A percentile compares a stretch with the other conserved stretches of the same genome.
phyloP scores from a whole-genome alignment of 1,139 yeast genomes.

The Saccharomycopsis hybrid region DNA sequence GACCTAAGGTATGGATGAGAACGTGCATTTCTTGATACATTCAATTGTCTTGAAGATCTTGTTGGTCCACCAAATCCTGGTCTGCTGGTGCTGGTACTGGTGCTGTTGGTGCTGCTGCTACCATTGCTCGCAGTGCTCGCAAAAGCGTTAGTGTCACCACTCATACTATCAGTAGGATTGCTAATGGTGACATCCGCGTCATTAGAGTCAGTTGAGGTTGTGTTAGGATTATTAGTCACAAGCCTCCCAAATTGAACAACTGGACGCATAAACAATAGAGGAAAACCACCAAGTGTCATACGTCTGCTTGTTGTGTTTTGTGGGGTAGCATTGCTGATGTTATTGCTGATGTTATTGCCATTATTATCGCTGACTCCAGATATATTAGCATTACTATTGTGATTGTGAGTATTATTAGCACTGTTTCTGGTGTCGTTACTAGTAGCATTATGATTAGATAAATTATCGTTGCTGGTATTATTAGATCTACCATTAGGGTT shows the following conservation, averaged over 20 bases:
- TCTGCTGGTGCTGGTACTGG: neutral
- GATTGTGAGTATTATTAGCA: neutral
- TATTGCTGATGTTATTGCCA: neutral
- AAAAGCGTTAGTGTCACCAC: no score
- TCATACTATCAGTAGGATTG: no score
- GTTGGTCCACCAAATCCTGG: neutral
- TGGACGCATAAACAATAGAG: no score
- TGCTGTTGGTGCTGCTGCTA: no score
- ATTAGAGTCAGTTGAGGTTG: no score
- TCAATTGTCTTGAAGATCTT: constrained; percentile 5
- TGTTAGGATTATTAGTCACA: no score
- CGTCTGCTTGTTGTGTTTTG: no score
- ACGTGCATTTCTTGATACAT: neutral
- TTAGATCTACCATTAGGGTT: constrained; percentile 4
- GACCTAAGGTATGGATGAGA: constrained; percentile 8
- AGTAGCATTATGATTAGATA: neutral
- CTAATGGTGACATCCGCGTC: no score
- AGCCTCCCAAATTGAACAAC: no score
- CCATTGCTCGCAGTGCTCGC: no score
- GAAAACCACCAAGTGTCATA: no score
- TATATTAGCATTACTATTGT: neutral
- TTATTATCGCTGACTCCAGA: neutral
- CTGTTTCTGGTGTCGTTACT: neutral
- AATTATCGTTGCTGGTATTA: constrained; percentile 1
- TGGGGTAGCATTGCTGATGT: neutral